phyloP scores from a whole-genome alignment of 176 grass and related monocot genomes.

The Oryza coarctata region DNA sequence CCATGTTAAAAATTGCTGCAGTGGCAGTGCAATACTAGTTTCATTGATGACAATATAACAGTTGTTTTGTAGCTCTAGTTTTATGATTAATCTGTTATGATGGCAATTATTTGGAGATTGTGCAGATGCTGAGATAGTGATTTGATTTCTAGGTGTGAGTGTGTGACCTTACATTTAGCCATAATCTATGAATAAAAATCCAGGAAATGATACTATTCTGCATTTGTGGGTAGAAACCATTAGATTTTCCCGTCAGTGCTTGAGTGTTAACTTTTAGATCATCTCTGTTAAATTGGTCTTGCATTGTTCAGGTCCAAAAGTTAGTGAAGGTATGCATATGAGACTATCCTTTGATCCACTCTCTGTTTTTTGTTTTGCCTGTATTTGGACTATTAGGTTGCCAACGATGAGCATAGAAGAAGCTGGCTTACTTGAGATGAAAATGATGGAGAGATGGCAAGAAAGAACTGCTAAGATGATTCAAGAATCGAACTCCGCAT shows the following conservation, averaged over 20 bases:
- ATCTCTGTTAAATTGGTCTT: background rate
- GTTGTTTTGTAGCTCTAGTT: background rate
- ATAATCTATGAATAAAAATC: background rate
- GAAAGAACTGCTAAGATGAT: constrained; percentile 65
- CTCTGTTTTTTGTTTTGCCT: constrained; percentile 2
- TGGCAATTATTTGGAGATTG: background rate
- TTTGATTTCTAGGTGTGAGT: background rate
- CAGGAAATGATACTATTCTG: background rate
- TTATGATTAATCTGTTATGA: background rate
- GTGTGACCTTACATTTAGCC: background rate
- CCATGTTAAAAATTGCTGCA: background rate
- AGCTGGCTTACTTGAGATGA: constrained; percentile 82
- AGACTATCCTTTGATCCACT: background rate
- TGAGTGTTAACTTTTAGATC: background rate
- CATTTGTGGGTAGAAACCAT: background rate
- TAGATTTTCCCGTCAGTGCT: background rate
- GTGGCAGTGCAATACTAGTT: background rate
- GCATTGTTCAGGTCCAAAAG: background rate
- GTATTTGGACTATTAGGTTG: constrained; percentile 38
- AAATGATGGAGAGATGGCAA: constrained; percentile 92
- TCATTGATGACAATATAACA: background rate
- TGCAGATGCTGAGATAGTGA: background rate
- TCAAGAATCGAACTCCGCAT: constrained; percentile 69
- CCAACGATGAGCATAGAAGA: constrained; percentile 97
- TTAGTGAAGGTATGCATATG: background rate